Evolutionary conservation across 805 yeast species (phyloP).

Genomic region (Saccharomycopsis sp.): DNA sequence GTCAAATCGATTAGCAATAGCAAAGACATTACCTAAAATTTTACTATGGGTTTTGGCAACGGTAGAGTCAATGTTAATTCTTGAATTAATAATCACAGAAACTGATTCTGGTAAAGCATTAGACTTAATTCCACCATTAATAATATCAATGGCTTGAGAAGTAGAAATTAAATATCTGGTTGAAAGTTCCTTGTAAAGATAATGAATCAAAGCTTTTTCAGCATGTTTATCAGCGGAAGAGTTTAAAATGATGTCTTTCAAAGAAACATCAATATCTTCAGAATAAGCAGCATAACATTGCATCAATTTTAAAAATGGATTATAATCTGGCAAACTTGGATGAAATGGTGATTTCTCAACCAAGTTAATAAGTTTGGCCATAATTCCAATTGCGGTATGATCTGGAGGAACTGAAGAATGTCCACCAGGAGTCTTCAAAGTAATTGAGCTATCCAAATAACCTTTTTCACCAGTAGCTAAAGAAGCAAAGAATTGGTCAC

Average conservation of each 20-base stretch:
- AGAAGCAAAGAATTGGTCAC: conserved; percentile 42
- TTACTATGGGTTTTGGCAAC: conserved; percentile 32
- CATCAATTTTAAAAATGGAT: conserved; percentile 48
- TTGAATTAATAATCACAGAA: conserved; percentile 45
- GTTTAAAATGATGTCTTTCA: conserved; percentile 25
- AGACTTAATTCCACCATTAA: conserved; percentile 64
- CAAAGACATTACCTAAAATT: conserved; percentile 27
- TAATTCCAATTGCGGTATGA: conserved; percentile 71
- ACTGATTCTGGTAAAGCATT: conserved; percentile 69
- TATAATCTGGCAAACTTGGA: conserved; percentile 36
- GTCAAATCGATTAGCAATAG: conserved; percentile 35
- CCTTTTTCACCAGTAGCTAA: conserved; percentile 59
- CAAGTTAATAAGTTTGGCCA: conserved; percentile 43
- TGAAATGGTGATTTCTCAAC: conserved; percentile 50
- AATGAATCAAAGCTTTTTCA: conserved; percentile 26
- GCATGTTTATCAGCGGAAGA: conserved; percentile 27
- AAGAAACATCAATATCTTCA: conserved; percentile 21
- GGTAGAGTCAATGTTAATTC: conserved; percentile 49
- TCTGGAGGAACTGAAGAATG: conserved; percentile 77
- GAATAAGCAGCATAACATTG: conserved; percentile 56
- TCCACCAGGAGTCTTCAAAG: conserved; percentile 59
- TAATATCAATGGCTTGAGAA: conserved; percentile 57
- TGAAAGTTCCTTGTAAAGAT: not conserved
- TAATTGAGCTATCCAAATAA: conserved; percentile 39
- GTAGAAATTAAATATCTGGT: conserved; percentile 38